A percentile compares a stretch with the other conserved stretches of the same genome.
Conservation (phyloP, 1,139 yeast genomes). For the Magnusiomyces tetraspermus region DNA sequence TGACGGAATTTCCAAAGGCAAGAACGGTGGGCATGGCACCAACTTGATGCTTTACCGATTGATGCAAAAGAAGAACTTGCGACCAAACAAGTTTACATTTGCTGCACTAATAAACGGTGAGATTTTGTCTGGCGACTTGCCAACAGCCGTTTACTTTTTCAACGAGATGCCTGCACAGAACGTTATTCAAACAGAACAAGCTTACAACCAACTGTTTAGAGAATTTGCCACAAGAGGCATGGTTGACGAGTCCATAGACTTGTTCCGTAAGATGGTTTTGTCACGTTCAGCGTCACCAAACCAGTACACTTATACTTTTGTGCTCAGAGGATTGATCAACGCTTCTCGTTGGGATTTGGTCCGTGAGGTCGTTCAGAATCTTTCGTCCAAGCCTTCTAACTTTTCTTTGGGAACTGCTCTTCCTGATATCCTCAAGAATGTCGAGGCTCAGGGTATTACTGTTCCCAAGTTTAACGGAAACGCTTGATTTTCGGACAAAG, state of each 20-base stretch:
- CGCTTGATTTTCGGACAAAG: background rate
- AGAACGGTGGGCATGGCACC: constrained; percentile 40
- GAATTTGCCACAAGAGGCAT: constrained; percentile 38
- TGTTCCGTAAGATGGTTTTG: constrained; percentile 33
- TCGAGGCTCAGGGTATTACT: constrained; percentile 2
- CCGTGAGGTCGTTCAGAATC: constrained; percentile 33
- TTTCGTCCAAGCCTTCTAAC: constrained; percentile 7
- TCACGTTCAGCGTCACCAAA: constrained; percentile 38
- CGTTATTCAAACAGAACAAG: constrained; percentile 35
- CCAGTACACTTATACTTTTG: constrained; percentile 47
- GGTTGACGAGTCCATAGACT: constrained; percentile 35
- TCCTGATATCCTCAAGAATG: constrained; percentile 2
- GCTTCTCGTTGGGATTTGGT: constrained; percentile 33
- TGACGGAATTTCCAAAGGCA: constrained; percentile 43
- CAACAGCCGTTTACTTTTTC: constrained; percentile 43
- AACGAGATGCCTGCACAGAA: constrained; percentile 37
- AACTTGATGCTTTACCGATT: constrained; percentile 45
- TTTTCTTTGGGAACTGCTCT: constrained; percentile 10
- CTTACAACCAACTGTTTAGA: constrained; percentile 54
- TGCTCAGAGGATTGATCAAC: constrained; percentile 40
- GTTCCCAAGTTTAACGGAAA: constrained; percentile 8
- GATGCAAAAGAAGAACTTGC: constrained; percentile 33
- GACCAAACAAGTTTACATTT: constrained; percentile 38
- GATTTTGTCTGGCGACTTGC: constrained; percentile 41
- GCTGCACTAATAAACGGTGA: constrained; percentile 55